Conservation (phyloP, 768 basidiomycete genomes). For the Paxillus rubicundulus region DNA sequence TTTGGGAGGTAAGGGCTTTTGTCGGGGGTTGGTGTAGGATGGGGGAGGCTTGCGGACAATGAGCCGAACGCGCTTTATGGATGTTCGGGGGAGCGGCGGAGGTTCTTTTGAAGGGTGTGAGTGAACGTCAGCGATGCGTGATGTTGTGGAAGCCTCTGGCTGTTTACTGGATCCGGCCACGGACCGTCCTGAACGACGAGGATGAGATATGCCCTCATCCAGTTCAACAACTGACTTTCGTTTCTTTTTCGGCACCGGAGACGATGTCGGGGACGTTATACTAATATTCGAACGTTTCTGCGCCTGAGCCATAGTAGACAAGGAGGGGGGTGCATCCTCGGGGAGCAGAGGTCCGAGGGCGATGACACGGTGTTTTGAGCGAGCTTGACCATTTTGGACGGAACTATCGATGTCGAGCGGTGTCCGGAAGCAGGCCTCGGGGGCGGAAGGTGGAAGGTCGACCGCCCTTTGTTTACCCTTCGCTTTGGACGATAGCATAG, state of each 20-base stretch:
- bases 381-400: conserved; percentile 8
- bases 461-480: conserved; percentile 33
- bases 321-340: conserved; percentile 7
- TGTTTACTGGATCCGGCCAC: conserved; percentile 9
- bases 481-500: conserved; percentile 24
- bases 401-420: conserved; percentile 6
- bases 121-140: not conserved
- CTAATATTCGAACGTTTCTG: conserved; percentile 29
- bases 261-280: conserved; percentile 15
- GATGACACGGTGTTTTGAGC: conserved; percentile 5
- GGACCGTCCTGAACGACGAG: conserved; percentile 20
- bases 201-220: conserved; percentile 8
- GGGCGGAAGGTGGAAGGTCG: not conserved
- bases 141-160: conserved; percentile 6
- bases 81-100: conserved; percentile 10
- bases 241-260: conserved; percentile 24
- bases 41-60: conserved; percentile 66
- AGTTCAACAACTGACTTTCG: conserved; percentile 17
- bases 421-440: no score
- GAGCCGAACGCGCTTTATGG: conserved; percentile 60
- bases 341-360: not conserved
- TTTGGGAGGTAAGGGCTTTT: conserved; percentile 54
- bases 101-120: not conserved
- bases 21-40: conserved; percentile 60
- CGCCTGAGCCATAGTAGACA: conserved; percentile 7